Conservation (phyloP, 2,329 filamentous ascomycete species). For the Clarireedia monteithiana region DNA sequence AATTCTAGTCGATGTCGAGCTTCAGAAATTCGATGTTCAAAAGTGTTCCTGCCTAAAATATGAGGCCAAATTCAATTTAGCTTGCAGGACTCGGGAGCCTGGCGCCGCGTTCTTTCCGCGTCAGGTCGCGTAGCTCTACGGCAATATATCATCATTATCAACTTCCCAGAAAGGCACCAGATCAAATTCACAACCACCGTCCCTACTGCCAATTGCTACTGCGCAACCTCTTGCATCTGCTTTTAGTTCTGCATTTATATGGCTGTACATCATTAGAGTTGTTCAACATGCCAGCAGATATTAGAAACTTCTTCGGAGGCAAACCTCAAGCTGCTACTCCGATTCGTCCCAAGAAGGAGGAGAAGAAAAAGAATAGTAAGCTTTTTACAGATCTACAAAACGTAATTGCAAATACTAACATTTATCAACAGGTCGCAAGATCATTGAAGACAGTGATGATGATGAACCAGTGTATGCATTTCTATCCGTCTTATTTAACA, state of each 20-base stretch:
- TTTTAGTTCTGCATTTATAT: not conserved
- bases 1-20: not conserved
- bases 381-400: not conserved
- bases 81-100: not conserved
- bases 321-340: constrained; percentile 42
- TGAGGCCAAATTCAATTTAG: constrained; percentile 3
- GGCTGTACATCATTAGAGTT: not conserved
- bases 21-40: not conserved
- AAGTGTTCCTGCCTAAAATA: not conserved
- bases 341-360: constrained; percentile 33
- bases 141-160: not conserved
- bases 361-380: constrained; percentile 28
- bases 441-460: constrained; percentile 76
- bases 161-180: not conserved
- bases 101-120: constrained; percentile 6
- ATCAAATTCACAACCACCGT: not conserved
- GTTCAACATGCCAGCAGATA: constrained; percentile 71
- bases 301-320: constrained; percentile 81
- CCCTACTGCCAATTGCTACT: constrained; percentile 1
- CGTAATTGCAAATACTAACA: constrained; percentile 10
- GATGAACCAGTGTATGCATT: constrained; percentile 46
- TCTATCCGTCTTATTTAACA: not conserved
- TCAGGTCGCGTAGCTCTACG: constrained; percentile 2
- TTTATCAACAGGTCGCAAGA: constrained; percentile 49
- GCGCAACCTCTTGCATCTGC: not conserved